phyloP scores from a whole-genome alignment of 1,284 basidiomycete species.

The Trichosporon sp. region DNA sequence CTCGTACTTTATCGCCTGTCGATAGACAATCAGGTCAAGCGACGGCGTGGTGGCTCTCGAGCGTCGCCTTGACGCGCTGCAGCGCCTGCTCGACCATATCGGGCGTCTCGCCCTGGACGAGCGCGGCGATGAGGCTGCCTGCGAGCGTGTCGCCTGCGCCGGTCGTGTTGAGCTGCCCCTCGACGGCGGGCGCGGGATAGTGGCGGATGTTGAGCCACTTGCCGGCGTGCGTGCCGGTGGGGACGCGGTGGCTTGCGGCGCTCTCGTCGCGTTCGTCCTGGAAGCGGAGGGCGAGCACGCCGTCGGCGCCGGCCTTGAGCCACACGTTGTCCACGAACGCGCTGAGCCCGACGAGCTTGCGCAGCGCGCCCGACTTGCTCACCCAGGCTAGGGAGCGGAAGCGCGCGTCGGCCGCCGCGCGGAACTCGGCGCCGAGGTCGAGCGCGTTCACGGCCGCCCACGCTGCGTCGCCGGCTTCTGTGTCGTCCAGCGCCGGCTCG shows the following conservation, averaged over 20 bases:
- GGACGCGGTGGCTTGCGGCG: slow-evolving; percentile 44
- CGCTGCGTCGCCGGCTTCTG: background rate
- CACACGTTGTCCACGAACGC: slow-evolving; percentile 75
- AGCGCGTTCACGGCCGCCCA: slow-evolving; percentile 58
- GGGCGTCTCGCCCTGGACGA: slow-evolving; percentile 20
- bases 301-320: slow-evolving; percentile 70
- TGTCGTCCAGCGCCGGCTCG: slow-evolving; percentile 3
- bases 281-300: slow-evolving; percentile 49
- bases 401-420: slow-evolving; percentile 58
- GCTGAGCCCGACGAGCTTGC: slow-evolving; percentile 72
- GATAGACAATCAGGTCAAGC: no score
- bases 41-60: slow-evolving; percentile 34
- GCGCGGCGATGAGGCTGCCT: slow-evolving; percentile 58
- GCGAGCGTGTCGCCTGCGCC: slow-evolving; percentile 88
- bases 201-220: slow-evolving; percentile 60
- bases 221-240: slow-evolving; percentile 15
- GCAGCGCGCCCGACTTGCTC: slow-evolving; percentile 58
- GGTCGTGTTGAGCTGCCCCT: slow-evolving; percentile 67
- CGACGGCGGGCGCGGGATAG: slow-evolving; percentile 59
- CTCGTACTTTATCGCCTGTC: no score
- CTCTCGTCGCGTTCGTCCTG: slow-evolving; percentile 45
- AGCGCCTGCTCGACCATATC: slow-evolving; percentile 34
- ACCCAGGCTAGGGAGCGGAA: slow-evolving; percentile 9
- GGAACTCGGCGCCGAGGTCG: slow-evolving; percentile 60
- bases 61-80: slow-evolving; percentile 29